Evolutionary conservation across 306 rosid genomes (phyloP), one percentile per base, ranked within the genome.

Genomic region (Rosa chinensis): DNA sequence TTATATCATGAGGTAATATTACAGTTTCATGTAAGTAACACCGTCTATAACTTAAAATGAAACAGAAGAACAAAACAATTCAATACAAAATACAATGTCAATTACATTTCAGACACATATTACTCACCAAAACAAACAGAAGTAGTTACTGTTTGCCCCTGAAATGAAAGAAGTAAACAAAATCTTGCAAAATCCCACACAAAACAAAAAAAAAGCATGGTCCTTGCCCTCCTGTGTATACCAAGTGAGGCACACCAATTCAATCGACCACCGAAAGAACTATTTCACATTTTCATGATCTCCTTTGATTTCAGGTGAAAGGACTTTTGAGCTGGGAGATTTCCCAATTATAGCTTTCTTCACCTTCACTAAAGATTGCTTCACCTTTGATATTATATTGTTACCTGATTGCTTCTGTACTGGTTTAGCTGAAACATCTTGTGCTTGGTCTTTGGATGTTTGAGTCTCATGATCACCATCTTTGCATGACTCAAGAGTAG

Each of bases 291-390:
- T 40, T 62, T 61, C 78, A 1, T 62, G 55, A 8, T 75, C 79
- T 76, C 59, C 97, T 79, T 86, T 90, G 84, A 89, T 48, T 32
- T 90, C 90, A 3, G 93, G 81, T 42, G 91, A 37, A 48, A 83
- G 81, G 56, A 86, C 87, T 78, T 90, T 90, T 75, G 96, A 92
- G 81, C 87, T 83, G 28, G 97, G 96, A 56, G 96, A 90, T 82
- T 88, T 93, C 16, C 94, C 94, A 45, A 86, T 93, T 73, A 93
- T 88, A 17, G 97, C 97, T 83, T 93, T 93, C 87, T 87, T 93
- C 80, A 95, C 97, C 78, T 93, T 93, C 75, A 85, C 97, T 10
- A 93, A 85, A 58, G 96, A 86, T 73, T 90, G 96, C 73, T 93
- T 93, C 68, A 93, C 94, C 89, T 93, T 93, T 50, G 96, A 89